phyloP scores from a whole-genome alignment of 2,329 filamentous ascomycete species.

The Paraphaeosphaeria minitans region DNA sequence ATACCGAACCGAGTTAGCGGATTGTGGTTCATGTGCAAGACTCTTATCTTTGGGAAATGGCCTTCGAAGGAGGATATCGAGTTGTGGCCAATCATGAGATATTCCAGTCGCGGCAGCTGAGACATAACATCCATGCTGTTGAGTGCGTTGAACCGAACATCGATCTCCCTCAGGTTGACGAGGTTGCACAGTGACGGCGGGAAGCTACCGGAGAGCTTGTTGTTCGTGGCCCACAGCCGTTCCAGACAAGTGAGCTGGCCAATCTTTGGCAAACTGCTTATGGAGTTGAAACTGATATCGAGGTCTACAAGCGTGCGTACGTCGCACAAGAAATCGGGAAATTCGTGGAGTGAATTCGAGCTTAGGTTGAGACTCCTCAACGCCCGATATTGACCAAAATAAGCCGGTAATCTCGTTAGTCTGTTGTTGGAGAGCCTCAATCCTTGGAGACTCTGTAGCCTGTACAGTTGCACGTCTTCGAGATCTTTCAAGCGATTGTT shows the following conservation, averaged over 20 bases:
- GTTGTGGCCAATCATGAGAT: conserved; percentile 90
- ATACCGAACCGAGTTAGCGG: conserved; percentile 94
- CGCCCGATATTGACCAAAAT: conserved; percentile 79
- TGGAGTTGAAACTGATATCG: conserved; percentile 95
- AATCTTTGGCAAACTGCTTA: conserved; percentile 78
- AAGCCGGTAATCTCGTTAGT: conserved; percentile 75
- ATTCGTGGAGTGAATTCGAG: conserved; percentile 86
- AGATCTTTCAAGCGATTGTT: conserved; percentile 91
- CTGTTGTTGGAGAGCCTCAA: conserved; percentile 94
- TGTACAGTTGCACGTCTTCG: conserved; percentile 80
- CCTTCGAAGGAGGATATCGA: conserved; percentile 87
- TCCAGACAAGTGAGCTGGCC: conserved; percentile 80
- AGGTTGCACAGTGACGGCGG: conserved; percentile 75
- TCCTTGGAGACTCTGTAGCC: conserved; percentile 77
- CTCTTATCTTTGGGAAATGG: conserved; percentile 81
- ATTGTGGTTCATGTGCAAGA: conserved; percentile 90
- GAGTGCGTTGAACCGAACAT: conserved; percentile 91
- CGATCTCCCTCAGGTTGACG: conserved; percentile 81
- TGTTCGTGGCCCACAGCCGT: conserved; percentile 94
- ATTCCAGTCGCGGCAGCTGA: conserved; percentile 82
- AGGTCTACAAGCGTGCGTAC: conserved; percentile 85
- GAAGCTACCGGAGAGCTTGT: conserved; percentile 77
- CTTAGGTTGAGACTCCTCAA: conserved; percentile 88
- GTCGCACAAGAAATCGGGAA: conserved; percentile 84
- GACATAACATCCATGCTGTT: conserved; percentile 87